Conservation (phyloP, 23 red algal genomes). For the Gracilaria domingensis region DNA sequence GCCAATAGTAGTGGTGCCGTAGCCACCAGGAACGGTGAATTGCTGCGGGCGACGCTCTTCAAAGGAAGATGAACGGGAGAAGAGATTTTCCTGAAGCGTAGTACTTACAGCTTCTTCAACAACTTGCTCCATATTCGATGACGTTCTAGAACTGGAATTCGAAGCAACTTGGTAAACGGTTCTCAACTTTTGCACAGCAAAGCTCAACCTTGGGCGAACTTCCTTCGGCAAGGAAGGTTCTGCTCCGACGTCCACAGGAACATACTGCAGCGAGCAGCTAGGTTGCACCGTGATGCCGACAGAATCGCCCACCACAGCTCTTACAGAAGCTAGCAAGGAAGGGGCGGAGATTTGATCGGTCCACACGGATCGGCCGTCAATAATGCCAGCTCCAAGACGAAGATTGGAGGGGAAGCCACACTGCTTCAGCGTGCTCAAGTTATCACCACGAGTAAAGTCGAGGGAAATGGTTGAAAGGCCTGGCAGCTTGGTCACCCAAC, state of each 20-base stretch:
- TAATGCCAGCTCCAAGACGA: constrained; percentile 70
- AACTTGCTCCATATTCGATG: not conserved
- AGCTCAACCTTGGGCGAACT: constrained; percentile 57
- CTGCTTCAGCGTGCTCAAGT: constrained; percentile 67
- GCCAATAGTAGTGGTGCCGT: constrained; percentile 91
- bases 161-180: constrained; percentile 42
- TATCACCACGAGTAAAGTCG: constrained; percentile 81
- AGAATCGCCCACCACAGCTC: constrained; percentile 1
- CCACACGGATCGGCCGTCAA: constrained; percentile 94
- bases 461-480: constrained; percentile 58
- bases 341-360: constrained; percentile 25
- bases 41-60: constrained; percentile 74
- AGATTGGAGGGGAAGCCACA: constrained; percentile 44
- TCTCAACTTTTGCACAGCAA: constrained; percentile 90
- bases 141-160: not conserved
- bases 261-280: constrained; percentile 87
- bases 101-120: constrained; percentile 19
- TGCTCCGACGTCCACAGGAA: constrained; percentile 69
- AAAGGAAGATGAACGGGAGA: constrained; percentile 44
- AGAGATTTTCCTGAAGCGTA: constrained; percentile 51
- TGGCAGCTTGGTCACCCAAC: constrained; percentile 63
- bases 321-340: constrained; percentile 14
- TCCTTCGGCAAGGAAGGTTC: constrained; percentile 67
- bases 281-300: constrained; percentile 63
- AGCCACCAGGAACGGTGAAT: constrained; percentile 59